Conservation (phyloP, 2,329 filamentous ascomycete species). For the Neonectria ditissima region DNA sequence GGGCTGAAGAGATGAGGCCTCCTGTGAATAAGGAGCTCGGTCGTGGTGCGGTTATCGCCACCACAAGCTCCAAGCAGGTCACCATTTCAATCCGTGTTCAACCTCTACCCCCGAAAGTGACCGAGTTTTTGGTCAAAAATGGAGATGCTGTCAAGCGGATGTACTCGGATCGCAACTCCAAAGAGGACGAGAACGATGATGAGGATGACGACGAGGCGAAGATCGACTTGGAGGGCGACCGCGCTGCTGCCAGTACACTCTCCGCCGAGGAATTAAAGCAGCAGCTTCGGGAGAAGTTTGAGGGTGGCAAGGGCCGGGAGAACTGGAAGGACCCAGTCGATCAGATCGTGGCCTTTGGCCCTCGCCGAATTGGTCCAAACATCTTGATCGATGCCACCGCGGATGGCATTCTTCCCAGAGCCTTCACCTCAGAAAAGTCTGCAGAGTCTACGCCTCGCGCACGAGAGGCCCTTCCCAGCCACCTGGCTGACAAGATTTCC, state of each 20-base stretch:
- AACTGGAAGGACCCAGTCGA: conserved; percentile 81
- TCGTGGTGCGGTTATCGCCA: conserved; percentile 79
- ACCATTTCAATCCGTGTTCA: conserved; percentile 80
- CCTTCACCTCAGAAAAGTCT: conserved; percentile 63
- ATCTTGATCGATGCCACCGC: conserved; percentile 86
- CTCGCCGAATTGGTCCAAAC: conserved; percentile 86
- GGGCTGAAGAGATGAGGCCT: conserved; percentile 90
- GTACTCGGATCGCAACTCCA: conserved; percentile 74
- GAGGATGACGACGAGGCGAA: conserved; percentile 55
- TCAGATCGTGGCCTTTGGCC: conserved; percentile 90
- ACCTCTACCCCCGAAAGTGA: conserved; percentile 82
- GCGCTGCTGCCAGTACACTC: conserved; percentile 71
- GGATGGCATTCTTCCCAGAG: conserved; percentile 76
- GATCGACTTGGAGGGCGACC: conserved; percentile 67
- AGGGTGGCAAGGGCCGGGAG: conserved; percentile 79
- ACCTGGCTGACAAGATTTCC: conserved; percentile 89
- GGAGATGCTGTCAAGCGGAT: conserved; percentile 81
- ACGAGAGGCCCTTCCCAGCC: conserved; percentile 67
- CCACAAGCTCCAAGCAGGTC: conserved; percentile 88
- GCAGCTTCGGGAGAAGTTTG: conserved; percentile 76
- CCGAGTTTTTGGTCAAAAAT: conserved; percentile 87
- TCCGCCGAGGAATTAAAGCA: conserved; percentile 81
- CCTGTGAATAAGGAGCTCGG: conserved; percentile 88
- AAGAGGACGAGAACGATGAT: conserved; percentile 52
- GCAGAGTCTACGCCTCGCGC: conserved; percentile 52